phyloP scores from a whole-genome alignment of 169 alveolate genomes.

The Cryptosporidium baileyi region DNA sequence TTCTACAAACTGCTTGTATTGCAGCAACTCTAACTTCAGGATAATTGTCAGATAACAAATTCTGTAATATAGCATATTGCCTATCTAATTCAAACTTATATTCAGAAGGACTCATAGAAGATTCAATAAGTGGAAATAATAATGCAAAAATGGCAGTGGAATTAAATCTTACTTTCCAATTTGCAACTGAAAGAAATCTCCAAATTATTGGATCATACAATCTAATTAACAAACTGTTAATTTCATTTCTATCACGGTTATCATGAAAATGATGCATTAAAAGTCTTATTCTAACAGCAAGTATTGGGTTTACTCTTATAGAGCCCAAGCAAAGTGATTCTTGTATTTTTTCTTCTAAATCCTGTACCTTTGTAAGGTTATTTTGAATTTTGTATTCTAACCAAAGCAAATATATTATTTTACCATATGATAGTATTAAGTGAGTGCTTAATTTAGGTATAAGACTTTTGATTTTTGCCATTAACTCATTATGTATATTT shows the following conservation, averaged over 20 bases:
- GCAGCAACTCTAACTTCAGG: slow-evolving; percentile 61
- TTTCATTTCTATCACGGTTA: slow-evolving; percentile 29
- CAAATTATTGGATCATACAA: slow-evolving; percentile 61
- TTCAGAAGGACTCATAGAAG: neutral
- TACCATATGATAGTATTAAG: slow-evolving; percentile 1
- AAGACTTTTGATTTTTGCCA: neutral
- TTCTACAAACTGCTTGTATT: slow-evolving; percentile 22
- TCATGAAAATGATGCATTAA: slow-evolving; percentile 32
- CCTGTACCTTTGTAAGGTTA: neutral
- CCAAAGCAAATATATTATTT: slow-evolving; percentile 31
- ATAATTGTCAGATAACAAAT: slow-evolving; percentile 3
- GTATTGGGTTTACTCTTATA: slow-evolving; percentile 16
- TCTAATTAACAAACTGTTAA: slow-evolving; percentile 19
- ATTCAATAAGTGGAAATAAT: slow-evolving; percentile 50
- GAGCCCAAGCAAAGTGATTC: slow-evolving; percentile 23
- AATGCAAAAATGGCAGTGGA: slow-evolving; percentile 60
- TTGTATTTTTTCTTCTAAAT: slow-evolving; percentile 29
- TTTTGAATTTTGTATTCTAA: neutral
- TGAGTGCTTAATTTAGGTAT: neutral
- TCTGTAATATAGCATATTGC: slow-evolving; percentile 22
- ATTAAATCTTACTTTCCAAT: slow-evolving; percentile 57
- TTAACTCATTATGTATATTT: neutral
- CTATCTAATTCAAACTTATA: slow-evolving; percentile 23
- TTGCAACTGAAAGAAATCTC: slow-evolving; percentile 64
- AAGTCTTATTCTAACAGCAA: slow-evolving; percentile 53